Evolutionary conservation across 2,329 filamentous ascomycete species (phyloP).

Genomic region (Claviceps sp.): DNA sequence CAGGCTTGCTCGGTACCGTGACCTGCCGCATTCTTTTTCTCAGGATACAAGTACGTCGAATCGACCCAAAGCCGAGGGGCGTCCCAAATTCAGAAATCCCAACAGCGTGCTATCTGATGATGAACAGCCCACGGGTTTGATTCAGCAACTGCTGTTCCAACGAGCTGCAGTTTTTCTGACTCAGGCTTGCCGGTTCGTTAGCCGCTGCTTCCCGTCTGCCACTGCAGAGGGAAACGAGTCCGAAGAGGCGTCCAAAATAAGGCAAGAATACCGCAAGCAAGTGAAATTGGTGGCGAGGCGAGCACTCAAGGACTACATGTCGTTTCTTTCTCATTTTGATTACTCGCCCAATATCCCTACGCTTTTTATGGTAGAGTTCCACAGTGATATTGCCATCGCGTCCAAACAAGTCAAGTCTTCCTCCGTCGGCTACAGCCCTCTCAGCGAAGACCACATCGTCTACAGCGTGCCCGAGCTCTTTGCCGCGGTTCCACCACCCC

Average conservation of each 20-base stretch:
- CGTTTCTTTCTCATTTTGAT: constrained; percentile 61
- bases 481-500: constrained; percentile 48
- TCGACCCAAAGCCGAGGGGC: neutral
- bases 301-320: constrained; percentile 60
- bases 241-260: constrained; percentile 5
- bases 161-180: constrained; percentile 59
- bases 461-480: constrained; percentile 52
- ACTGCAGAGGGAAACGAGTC: neutral
- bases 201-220: constrained; percentile 31
- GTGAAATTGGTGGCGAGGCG: constrained; percentile 65
- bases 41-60: neutral
- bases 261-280: constrained; percentile 37
- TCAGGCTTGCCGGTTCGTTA: constrained; percentile 54
- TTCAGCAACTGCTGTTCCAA: constrained; percentile 64
- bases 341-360: constrained; percentile 58
- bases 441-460: constrained; percentile 22
- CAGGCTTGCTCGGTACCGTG: constrained; percentile 31
- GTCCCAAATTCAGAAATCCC: neutral
- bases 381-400: constrained; percentile 37
- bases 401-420: constrained; percentile 5
- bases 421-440: constrained; percentile 3
- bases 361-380: constrained; percentile 30
- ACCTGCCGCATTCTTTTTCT: neutral
- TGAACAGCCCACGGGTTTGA: constrained; percentile 58
- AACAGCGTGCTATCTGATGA: constrained; percentile 25